Base-by-base conservation (phyloP, 148 eudicot genomes). In the Euryodendron excelsum region DNA sequence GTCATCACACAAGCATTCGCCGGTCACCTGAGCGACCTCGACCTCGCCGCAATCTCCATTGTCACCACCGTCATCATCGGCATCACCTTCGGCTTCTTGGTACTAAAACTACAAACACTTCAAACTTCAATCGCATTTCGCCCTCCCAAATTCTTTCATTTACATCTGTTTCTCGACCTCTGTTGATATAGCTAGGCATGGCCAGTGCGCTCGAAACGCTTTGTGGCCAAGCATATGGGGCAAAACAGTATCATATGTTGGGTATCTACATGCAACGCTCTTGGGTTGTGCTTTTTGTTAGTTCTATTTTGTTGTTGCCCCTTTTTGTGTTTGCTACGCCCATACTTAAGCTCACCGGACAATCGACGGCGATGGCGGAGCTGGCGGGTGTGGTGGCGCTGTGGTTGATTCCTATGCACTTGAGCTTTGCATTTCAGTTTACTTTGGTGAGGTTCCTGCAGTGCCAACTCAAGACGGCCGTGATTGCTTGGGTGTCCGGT, bases 401-500 rank as follows among this genome's bases (percentile, higher is more conserved):
- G 33, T 81, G 84, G 77, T 30, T 81, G 56, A 81, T 84, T 45
- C 87, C 87, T 11, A 60, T 81, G 84, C 90, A 87, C 58, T 73
- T 86, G 44, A 87, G 91, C 85, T 89, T 91, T 69, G 85, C 77
- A 15, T 87, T 91, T 78, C 90, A 84, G 41, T 87, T 89, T 77
- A 77, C 94, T 8, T 45, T 89, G 65, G 79, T 81, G 33, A 88
- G 88, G 70, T 91, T 86, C 78, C 72, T 91, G 39, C 94, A 91
- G 61, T 81, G 91, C 84, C 94, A 91, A 76, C 79, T 87, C 3
- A 91, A 86, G 82, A 86, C 75, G 3, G 83, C 65, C 0, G 83
- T 89, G 36, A 82, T 91, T 53, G 89, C 89, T 50, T 86, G 82
- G 86, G 86, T 89, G 30, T 67, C 88, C 39, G 82, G 77, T 30